Base-by-base conservation (phyloP, 2,329 filamentous ascomycete species). In the Keithomyces neogunnii region DNA sequence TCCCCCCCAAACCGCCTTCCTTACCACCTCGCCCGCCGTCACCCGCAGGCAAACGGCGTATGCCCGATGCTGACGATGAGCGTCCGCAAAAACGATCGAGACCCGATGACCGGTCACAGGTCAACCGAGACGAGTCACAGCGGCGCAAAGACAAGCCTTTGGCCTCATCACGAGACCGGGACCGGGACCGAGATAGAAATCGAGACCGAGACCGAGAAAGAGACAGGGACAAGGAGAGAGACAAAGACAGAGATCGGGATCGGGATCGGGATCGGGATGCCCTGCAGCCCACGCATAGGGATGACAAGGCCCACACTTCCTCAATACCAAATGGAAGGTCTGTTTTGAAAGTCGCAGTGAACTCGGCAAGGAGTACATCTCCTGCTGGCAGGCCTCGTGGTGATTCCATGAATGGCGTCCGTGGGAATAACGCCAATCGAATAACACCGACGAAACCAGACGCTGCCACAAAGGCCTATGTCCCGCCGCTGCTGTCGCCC, bases 401-500 rank as follows among this genome's bases (percentile, higher is more conserved):
- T 49, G 63, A 69, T 43, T 72, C 71, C 5, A 55, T 72, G 28
- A 78, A 77, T 45, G 75, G 75, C 26, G 63, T 64, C 31, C 64
- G 64, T 4, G 61, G 63, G 32, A 70, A 59, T 56, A 69, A 61
- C 32, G 70, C 59, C 56, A 69, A 60, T 29, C 68, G 66, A 51
- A 60, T 59, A 44, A 63, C 66, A 5, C 66, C 72, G 10, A 68
- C 59, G 53, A 73, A 73, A 57, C 47, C 61, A 26, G 71, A 74
- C 26, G 55, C 59, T 9, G 59, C 62, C 9, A 59, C 66, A 2
- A 74, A 72, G 55, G 56, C 70, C 30, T 63, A 65, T 29, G 67
- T 82, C 5, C 78, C 78, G 7, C 75, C 73, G 3, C 58, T 82
- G 32, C 60, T 82, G 11, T 82, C 78, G 0, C 78, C 78, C 1